A percentile compares a stretch with the other conserved stretches of the same genome.
Evolutionary conservation across 2,329 filamentous ascomycete genomes (phyloP).

Genomic region (Ophioceras dolichostomum): DNA sequence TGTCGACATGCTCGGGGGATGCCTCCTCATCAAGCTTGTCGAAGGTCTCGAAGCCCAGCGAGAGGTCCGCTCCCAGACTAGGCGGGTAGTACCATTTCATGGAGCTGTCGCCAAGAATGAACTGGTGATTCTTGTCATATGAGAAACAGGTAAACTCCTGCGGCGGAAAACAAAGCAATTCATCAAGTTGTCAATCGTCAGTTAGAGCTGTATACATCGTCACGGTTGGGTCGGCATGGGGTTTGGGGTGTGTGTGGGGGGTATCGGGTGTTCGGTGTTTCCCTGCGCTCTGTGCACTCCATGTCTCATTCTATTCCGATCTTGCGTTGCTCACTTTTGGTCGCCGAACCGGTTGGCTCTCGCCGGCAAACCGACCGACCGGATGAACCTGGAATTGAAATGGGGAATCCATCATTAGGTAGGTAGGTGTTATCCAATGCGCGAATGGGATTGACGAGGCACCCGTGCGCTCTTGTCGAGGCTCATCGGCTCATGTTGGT

Average conservation of each 20-base stretch:
- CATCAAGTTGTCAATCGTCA: too few species aligned
- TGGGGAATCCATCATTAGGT: too few species aligned
- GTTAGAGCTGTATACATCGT: too few species aligned
- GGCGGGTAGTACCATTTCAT: conserved; percentile 83
- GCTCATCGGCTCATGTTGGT: too few species aligned
- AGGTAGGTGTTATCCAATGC: too few species aligned
- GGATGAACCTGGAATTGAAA: conserved; percentile 43
- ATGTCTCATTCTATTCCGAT: background rate
- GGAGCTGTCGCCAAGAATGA: conserved; percentile 65
- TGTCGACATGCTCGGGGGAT: conserved; percentile 77
- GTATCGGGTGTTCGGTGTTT: too few species aligned
- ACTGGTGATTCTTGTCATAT: conserved; percentile 73
- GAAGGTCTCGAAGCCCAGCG: conserved; percentile 70
- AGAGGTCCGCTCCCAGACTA: conserved; percentile 58
- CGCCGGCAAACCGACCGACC: conserved; percentile 54
- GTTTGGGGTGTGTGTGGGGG: conserved; percentile 1
- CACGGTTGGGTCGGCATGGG: too few species aligned
- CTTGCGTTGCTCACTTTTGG: conserved; percentile 45
- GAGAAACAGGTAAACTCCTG: conserved; percentile 91
- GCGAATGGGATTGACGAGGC: too few species aligned
- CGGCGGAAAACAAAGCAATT: background rate
- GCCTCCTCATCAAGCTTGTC: conserved; percentile 64
- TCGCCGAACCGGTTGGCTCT: conserved; percentile 58
- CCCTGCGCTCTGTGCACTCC: too few species aligned
- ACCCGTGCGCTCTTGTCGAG: too few species aligned